Percentiles rank a stretch among this genome's conserved stretches.
Conservation (phyloP, 257 asterid species). For the Solanum ahanhuiri region DNA sequence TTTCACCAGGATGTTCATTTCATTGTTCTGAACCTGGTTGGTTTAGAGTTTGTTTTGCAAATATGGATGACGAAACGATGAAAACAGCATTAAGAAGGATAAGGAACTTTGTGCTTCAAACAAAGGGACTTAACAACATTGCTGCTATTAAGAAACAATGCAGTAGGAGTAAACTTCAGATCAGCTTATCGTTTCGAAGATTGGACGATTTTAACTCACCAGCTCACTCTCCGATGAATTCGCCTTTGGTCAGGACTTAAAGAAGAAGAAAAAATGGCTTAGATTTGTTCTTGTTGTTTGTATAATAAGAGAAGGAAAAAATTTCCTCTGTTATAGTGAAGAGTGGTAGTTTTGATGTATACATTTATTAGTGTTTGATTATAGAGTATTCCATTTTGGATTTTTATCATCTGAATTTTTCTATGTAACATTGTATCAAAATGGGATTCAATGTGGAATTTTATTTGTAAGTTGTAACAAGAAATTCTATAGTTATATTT, state of each 20-base stretch:
- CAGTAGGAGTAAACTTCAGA: constrained; percentile 44
- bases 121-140: constrained; percentile 9
- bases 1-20: constrained; percentile 68
- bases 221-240: constrained; percentile 71
- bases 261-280: background rate
- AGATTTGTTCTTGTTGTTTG: background rate
- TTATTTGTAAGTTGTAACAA: background rate
- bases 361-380: background rate
- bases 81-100: constrained; percentile 44
- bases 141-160: constrained; percentile 26
- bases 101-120: constrained; percentile 31
- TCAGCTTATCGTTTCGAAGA: constrained; percentile 60
- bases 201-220: constrained; percentile 50
- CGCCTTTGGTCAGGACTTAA: constrained; percentile 66
- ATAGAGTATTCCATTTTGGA: background rate
- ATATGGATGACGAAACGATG: constrained; percentile 63
- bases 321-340: background rate
- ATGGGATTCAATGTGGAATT: background rate
- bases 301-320: background rate
- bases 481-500: background rate
- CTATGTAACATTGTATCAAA: background rate
- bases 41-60: constrained; percentile 80
- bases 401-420: background rate
- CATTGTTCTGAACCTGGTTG: constrained; percentile 82
- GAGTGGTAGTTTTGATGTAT: background rate